These are phyloP conservation scores for Solanum habrochaites DNA, from an alignment of 257 asterid species.

Conservation along the genomic window DNA sequence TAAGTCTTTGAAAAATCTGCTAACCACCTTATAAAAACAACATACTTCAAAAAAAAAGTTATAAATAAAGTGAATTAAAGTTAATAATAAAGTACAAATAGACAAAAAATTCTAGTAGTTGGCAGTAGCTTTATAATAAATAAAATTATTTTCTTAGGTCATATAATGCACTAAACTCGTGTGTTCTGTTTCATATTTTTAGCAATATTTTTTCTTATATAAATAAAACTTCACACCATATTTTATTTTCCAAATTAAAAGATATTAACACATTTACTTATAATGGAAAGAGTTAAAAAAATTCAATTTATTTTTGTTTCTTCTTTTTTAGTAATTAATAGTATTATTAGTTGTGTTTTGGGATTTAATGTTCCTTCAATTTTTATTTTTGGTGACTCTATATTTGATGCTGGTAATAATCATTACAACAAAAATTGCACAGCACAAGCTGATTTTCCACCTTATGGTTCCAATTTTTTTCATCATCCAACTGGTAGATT, in stretches of 20 bases:
- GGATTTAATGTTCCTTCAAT: constrained; percentile 33
- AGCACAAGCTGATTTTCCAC: constrained; percentile 77
- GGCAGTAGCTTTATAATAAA: background rate
- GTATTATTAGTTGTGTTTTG: background rate
- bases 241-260: constrained; percentile 7
- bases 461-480: constrained; percentile 66
- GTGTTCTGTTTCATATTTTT: constrained; percentile 22
- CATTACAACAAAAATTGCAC: constrained; percentile 40
- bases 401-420: constrained; percentile 73
- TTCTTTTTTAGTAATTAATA: background rate
- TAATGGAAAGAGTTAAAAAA: background rate
- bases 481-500: constrained; percentile 74
- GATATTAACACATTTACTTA: background rate
- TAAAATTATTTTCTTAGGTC: background rate
- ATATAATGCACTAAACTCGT: constrained; percentile 32
- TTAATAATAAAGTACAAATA: background rate
- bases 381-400: constrained; percentile 63
- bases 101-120: constrained; percentile 16
- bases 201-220: background rate
- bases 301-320: background rate
- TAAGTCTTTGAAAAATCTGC: background rate
- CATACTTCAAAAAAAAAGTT: background rate
- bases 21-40: background rate
- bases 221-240: background rate
- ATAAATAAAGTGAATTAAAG: background rate